A percentile compares a stretch with the other conserved stretches of the same genome.
Conservation (phyloP, 306 rosid genomes). For the Geum urbanum region DNA sequence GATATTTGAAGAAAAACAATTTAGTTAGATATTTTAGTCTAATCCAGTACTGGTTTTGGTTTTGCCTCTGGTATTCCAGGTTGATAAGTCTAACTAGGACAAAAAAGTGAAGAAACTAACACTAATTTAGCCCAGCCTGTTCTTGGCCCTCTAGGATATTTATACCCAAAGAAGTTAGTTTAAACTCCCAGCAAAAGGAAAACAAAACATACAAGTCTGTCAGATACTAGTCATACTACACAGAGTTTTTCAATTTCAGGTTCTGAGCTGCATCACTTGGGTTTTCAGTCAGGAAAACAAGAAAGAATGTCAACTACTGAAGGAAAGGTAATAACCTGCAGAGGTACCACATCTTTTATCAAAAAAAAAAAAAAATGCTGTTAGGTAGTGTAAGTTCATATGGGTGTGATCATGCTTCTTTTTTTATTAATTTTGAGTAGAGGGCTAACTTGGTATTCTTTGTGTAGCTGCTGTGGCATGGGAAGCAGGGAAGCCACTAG, state of each 20-base stretch:
- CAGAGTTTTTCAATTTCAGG: constrained; percentile 1
- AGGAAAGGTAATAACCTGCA: constrained; percentile 34
- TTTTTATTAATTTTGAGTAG: not conserved
- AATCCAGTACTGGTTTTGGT: constrained; percentile 7
- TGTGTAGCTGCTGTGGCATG: constrained; percentile 35
- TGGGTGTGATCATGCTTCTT: not conserved
- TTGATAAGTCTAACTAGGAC: not conserved
- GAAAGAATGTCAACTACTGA: constrained; percentile 26
- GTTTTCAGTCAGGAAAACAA: not conserved
- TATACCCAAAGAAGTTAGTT: not conserved
- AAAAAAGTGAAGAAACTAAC: not conserved
- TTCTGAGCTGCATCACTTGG: not conserved
- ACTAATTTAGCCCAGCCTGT: too few species aligned
- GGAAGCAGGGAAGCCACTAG: constrained; percentile 40
- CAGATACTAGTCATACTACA: not conserved
- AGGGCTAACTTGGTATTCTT: not conserved
- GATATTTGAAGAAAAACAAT: too few species aligned
- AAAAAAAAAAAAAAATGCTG: not conserved
- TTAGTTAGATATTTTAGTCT: too few species aligned
- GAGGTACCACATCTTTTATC: constrained; percentile 11
- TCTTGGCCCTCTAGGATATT: not conserved
- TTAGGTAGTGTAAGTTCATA: not conserved
- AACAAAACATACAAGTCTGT: not conserved
- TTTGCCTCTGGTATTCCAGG: not conserved
- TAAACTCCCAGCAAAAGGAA: not conserved